Evolutionary conservation across 2,329 filamentous ascomycete species (phyloP).

Genomic region (Lecanicillium sp.): DNA sequence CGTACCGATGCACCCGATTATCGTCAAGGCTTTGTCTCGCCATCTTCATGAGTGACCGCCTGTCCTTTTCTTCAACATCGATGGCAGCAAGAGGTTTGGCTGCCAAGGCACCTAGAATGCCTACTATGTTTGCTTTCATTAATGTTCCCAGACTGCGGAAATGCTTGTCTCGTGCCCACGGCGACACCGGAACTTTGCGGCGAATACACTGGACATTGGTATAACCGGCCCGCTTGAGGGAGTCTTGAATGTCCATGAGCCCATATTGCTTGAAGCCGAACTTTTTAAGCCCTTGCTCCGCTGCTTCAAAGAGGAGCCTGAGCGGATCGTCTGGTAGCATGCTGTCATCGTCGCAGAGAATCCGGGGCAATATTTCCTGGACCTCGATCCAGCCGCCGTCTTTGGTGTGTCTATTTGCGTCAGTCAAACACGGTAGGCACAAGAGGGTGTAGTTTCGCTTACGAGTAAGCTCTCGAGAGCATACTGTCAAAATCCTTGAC

Average conservation of each 20-base stretch:
- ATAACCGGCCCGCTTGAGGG: constrained; percentile 35
- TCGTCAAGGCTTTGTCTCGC: constrained; percentile 27
- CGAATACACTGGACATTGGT: constrained; percentile 32
- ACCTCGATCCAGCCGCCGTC: constrained; percentile 46
- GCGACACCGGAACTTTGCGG: constrained; percentile 37
- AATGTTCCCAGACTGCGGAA: constrained; percentile 34
- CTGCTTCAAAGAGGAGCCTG: constrained; percentile 23
- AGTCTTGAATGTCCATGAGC: constrained; percentile 23
- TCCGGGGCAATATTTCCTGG: constrained; percentile 34
- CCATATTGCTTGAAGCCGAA: constrained; percentile 32
- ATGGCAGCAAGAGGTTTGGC: constrained; percentile 32
- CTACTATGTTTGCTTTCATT: constrained; percentile 33
- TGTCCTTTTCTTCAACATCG: constrained; percentile 25
- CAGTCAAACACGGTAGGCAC: background rate
- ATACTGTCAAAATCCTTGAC: constrained; percentile 44
- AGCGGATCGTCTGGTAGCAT: constrained; percentile 33
- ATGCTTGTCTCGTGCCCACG: constrained; percentile 33
- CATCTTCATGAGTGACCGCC: constrained; percentile 22
- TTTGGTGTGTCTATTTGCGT: constrained; percentile 26
- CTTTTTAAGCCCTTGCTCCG: constrained; percentile 21
- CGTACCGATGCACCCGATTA: constrained; percentile 30
- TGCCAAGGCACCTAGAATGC: constrained; percentile 33
- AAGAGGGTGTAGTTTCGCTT: constrained; percentile 5
- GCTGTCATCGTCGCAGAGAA: constrained; percentile 35
- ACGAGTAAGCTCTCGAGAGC: constrained; percentile 30